Evolutionary conservation across 495 filamentous ascomycete species (phyloP).

Genomic region (Annulohypoxylon moriforme): DNA sequence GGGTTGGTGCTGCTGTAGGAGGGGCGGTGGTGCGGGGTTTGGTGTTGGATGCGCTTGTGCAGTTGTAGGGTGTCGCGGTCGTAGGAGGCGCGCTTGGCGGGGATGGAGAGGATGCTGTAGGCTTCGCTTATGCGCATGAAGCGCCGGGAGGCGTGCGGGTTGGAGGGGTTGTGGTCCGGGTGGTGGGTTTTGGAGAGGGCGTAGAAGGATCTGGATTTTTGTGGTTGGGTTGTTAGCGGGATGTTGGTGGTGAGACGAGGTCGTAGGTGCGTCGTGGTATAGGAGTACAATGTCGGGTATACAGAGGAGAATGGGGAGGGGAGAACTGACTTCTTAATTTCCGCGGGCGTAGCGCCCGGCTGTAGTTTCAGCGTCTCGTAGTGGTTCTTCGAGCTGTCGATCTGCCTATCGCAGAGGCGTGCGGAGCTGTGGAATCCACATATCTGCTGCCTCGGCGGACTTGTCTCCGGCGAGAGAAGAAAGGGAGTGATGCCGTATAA

Average conservation of each 20-base stretch:
- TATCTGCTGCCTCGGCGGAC: not conserved
- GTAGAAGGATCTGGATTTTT: constrained; percentile 96
- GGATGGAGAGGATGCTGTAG: constrained; percentile 79
- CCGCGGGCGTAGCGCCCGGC: constrained; percentile 71
- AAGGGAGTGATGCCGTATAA: constrained; percentile 3
- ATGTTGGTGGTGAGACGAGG: constrained; percentile 5
- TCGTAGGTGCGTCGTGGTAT: constrained; percentile 1
- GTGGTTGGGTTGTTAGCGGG: constrained; percentile 26
- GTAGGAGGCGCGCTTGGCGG: constrained; percentile 78
- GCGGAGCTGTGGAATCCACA: constrained; percentile 28
- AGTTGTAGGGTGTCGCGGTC: constrained; percentile 72
- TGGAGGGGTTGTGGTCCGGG: constrained; percentile 86
- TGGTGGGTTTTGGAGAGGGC: constrained; percentile 90
- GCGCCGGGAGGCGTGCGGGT: constrained; percentile 76
- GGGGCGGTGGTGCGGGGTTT: constrained; percentile 46
- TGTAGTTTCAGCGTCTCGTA: constrained; percentile 86
- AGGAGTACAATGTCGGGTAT: not conserved
- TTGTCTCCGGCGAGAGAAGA: not conserved
- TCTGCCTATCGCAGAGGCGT: constrained; percentile 41
- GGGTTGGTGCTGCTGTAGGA: constrained; percentile 61
- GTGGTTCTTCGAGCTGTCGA: constrained; percentile 63
- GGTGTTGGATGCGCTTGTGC: constrained; percentile 45
- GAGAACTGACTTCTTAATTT: constrained; percentile 82
- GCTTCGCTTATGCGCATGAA: constrained; percentile 90
- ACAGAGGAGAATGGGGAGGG: not conserved